Conservation (phyloP, 345 rosid genomes). For the Bretschneidera sinensis region DNA sequence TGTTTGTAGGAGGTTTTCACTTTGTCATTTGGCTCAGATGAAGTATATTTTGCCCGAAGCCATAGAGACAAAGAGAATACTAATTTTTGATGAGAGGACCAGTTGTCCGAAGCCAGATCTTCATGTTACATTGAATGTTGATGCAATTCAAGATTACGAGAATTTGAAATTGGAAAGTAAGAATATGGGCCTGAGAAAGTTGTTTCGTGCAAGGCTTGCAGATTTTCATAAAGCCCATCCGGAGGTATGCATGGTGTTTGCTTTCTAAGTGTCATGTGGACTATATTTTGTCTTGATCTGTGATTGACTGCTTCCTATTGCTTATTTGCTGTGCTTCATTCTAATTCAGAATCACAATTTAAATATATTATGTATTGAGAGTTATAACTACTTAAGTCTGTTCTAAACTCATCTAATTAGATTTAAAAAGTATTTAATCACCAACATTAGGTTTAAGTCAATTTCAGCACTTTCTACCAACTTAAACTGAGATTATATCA, state of each 20-base stretch:
- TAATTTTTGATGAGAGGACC: conserved; percentile 54
- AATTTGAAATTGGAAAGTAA: conserved; percentile 34
- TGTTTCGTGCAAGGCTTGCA: conserved; percentile 53
- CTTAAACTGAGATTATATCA: too few relatives aligned
- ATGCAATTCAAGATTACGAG: conserved; percentile 36
- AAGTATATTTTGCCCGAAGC: conserved; percentile 79
- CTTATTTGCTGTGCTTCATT: background rate
- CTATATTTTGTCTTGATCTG: too few relatives aligned
- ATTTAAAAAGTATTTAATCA: too few relatives aligned
- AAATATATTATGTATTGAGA: background rate
- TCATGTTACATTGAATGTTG: conserved; percentile 45
- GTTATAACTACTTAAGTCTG: background rate
- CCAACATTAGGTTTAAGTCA: too few relatives aligned
- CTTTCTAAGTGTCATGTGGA: background rate
- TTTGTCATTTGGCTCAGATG: conserved; percentile 65
- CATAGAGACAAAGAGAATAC: conserved; percentile 55
- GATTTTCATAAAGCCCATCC: conserved; percentile 60
- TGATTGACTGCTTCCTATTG: background rate
- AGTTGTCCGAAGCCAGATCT: conserved; percentile 86
- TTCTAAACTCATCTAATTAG: background rate
- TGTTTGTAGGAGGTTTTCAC: conserved; percentile 66
- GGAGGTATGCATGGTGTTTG: conserved; percentile 35
- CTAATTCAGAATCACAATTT: background rate
- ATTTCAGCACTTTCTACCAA: too few relatives aligned
- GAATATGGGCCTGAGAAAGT: conserved; percentile 45